Percentiles rank a stretch among this genome's conserved stretches.
Conservation (phyloP, 768 basidiomycete species). For the Lepiota brunneoincarnata region DNA sequence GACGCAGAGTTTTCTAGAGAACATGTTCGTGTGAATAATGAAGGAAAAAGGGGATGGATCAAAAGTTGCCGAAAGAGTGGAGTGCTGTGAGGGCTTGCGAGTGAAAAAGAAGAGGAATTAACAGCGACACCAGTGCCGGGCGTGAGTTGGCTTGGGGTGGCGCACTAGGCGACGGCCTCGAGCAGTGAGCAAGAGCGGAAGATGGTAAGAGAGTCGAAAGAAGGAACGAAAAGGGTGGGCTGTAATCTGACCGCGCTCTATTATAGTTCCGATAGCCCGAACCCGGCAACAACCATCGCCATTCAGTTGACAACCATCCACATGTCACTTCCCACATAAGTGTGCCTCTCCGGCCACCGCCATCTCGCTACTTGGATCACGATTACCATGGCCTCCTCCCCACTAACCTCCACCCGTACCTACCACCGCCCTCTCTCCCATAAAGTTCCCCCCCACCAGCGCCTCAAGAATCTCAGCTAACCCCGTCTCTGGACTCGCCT, state of each 20-base stretch:
- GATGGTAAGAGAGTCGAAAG: conserved; percentile 13
- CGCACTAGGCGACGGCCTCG: conserved; percentile 40
- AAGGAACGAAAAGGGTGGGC: conserved; percentile 5
- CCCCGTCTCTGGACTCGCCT: too few relatives aligned
- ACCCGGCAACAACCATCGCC: conserved; percentile 5
- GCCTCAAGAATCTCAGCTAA: too few relatives aligned
- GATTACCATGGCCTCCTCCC: too few relatives aligned
- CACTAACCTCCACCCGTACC: too few relatives aligned
- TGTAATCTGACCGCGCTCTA: neutral
- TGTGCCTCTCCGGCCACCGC: neutral
- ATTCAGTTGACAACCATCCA: conserved; percentile 3
- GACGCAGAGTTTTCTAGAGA: conserved; percentile 34
- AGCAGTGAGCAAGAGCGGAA: conserved; percentile 14
- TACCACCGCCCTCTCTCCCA: too few relatives aligned
- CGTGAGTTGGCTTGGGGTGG: conserved; percentile 29
- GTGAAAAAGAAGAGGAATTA: conserved; percentile 20
- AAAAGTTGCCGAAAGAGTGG: conserved; percentile 6
- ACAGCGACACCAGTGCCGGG: conserved; percentile 52
- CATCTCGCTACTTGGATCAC: neutral
- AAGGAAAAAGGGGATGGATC: conserved; percentile 6
- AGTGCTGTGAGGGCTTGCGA: conserved; percentile 16
- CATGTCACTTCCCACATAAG: neutral
- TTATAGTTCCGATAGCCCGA: neutral
- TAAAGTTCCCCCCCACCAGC: too few relatives aligned
- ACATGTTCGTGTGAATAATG: conserved; percentile 30